Evolutionary conservation across 768 basidiomycete genomes (phyloP), one percentile per base, ranked within the genome.

Genomic region (Cubamyces sp.): DNA sequence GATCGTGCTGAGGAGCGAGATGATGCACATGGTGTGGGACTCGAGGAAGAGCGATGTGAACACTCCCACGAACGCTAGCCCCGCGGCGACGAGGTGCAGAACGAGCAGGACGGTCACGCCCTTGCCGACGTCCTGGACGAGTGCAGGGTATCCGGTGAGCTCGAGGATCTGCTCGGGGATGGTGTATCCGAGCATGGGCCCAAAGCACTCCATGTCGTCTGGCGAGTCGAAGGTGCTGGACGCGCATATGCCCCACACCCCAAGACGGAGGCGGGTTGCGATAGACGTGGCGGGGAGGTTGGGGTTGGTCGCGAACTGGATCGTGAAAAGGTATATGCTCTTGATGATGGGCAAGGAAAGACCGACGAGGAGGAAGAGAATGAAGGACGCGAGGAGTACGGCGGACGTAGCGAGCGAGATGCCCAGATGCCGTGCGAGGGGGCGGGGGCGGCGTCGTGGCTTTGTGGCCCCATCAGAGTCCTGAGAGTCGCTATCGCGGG

Each of bases 171-270:
- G 61, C 8, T 73, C 54, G 46, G 77, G 86, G 37, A 94, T 78
- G 18, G 77, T 77, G 70, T 94, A 95, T 3, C 92, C 91, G 1
- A 94, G 81, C 57, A 76, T 72, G 3, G 89, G 88, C 12, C 84
- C 83, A 23, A 82, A 78, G 70, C 92, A 94, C 28, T 74, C 55
- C 1, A 79, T 81, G 40, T 76, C 60, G 63, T 80, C 80, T 45
- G 73, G 73, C 41, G 40, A 8, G 64, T 80, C 68, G 40, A 75
- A 60, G 25, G 53, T 68, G 68, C 72, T 74, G n/a, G 74, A 74
- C 0, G 86, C 86, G 74, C 93, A 95, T 39, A 87, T 79, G 0
- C 93, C 93, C 88, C 92, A 94, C 5, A 93, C 87, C 3, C 93
- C 93, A 63, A 93, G 88, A 39, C 84, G 81, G 11, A 92, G 73